These are phyloP conservation scores for Rubroboletus pulcherrimus DNA, from an alignment of 768 basidiomycete genomes.

Conservation along the genomic window DNA sequence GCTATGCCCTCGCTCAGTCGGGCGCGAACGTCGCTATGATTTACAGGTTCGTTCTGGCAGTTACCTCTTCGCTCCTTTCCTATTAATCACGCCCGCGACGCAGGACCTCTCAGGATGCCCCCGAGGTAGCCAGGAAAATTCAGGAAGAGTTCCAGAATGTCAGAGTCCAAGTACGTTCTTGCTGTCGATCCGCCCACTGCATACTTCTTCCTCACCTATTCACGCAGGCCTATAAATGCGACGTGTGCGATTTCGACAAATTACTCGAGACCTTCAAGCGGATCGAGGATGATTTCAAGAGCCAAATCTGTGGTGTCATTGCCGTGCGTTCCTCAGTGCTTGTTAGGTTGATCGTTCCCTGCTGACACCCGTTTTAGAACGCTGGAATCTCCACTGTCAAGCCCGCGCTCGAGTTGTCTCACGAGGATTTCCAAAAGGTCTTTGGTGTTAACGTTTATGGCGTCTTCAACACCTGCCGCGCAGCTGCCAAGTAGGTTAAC, in stretches of 20 bases:
- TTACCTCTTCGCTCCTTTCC: neutral
- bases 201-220: neutral
- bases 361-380: conserved; percentile 35
- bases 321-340: conserved; percentile 37
- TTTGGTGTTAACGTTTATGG: conserved; percentile 62
- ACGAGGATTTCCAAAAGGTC: conserved; percentile 52
- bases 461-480: conserved; percentile 61
- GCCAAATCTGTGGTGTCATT: conserved; percentile 49
- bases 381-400: conserved; percentile 63
- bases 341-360: fast-evolving
- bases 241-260: conserved; percentile 47
- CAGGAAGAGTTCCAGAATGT: conserved; percentile 42
- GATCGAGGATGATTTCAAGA: conserved; percentile 45
- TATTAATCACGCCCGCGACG: neutral
- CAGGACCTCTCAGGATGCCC: conserved; percentile 48
- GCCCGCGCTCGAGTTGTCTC: conserved; percentile 52
- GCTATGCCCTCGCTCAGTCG: conserved; percentile 49
- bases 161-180: conserved; percentile 35
- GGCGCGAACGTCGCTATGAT: conserved; percentile 61
- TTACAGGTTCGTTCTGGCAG: conserved; percentile 39
- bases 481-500: conserved; percentile 46
- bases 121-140: conserved; percentile 44
- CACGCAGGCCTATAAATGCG: conserved; percentile 57
- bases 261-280: conserved; percentile 42
- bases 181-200: too few relatives aligned